A percentile compares a stretch with the other conserved stretches of the same genome.
These are phyloP conservation scores for Mucor piriformis DNA, from an alignment of 371 early-diverging fungal species.

Conservation along the genomic window DNA sequence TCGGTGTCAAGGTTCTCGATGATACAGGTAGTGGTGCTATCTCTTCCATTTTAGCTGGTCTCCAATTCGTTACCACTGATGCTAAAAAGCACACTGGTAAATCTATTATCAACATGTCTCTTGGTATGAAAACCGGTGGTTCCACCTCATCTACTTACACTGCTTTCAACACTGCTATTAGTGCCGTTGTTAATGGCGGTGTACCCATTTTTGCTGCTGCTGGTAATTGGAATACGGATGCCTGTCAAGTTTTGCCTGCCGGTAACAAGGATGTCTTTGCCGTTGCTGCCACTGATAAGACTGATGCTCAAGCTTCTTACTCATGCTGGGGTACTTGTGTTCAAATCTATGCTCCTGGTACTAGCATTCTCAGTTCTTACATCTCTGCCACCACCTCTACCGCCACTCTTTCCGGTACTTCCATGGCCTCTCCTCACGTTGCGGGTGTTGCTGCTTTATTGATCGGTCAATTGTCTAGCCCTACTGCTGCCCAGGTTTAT, in stretches of 20 bases:
- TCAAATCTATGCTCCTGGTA: constrained; percentile 62
- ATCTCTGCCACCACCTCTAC: constrained; percentile 36
- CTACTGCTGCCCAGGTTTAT: constrained; percentile 37
- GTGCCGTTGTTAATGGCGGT: constrained; percentile 47
- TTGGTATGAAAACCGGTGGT: constrained; percentile 41
- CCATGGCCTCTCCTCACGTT: constrained; percentile 82
- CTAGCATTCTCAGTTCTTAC: constrained; percentile 43
- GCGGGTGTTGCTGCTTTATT: constrained; percentile 74
- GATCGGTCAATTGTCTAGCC: constrained; percentile 17
- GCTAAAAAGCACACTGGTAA: constrained; percentile 35
- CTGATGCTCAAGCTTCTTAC: constrained; percentile 51
- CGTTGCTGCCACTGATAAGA: constrained; percentile 65
- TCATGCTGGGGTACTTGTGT: constrained; percentile 67
- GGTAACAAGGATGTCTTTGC: constrained; percentile 64
- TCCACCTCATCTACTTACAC: constrained; percentile 10
- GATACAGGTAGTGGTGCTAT: constrained; percentile 66
- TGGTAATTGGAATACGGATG: constrained; percentile 65
- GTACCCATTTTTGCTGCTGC: constrained; percentile 77
- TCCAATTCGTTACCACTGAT: constrained; percentile 65
- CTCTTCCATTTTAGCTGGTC: constrained; percentile 70
- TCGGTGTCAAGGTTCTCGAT: constrained; percentile 86
- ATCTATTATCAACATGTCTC: constrained; percentile 64
- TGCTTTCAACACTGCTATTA: constrained; percentile 44
- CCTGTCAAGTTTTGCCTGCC: constrained; percentile 74
- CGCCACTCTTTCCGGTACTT: constrained; percentile 73